Conservation (phyloP, 2,329 filamentous ascomycete species). For the Stachybotrys chlorohalonatus region DNA sequence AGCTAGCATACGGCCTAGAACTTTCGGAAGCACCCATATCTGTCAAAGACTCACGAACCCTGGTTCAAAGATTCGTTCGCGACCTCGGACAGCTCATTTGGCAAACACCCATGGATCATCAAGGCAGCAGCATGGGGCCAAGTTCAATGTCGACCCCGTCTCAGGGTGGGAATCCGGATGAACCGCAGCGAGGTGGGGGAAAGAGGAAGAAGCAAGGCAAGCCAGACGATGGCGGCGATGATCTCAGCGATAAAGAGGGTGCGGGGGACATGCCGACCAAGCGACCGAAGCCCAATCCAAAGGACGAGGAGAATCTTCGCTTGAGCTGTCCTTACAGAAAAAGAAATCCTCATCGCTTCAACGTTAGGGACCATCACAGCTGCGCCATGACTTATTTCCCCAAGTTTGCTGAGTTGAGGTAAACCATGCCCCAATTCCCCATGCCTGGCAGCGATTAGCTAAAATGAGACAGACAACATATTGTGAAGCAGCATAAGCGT, state of each 20-base stretch:
- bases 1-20: conserved; percentile 28
- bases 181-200: conserved; percentile 14
- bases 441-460: conserved; percentile 1
- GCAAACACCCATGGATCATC: conserved; percentile 17
- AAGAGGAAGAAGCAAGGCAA: conserved; percentile 25
- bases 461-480: conserved; percentile 23
- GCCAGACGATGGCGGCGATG: conserved; percentile 23
- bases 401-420: conserved; percentile 31
- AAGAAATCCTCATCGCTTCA: conserved; percentile 34
- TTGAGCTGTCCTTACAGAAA: conserved; percentile 35
- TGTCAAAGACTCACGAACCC: conserved; percentile 14
- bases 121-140: conserved; percentile 20
- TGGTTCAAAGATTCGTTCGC: conserved; percentile 22
- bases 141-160: conserved; percentile 20
- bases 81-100: conserved; percentile 23
- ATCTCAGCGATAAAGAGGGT: conserved; percentile 24
- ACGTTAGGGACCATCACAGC: conserved; percentile 33
- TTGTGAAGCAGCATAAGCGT: conserved; percentile 32
- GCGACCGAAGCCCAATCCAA: conserved; percentile 18
- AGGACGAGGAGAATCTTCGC: conserved; percentile 27
- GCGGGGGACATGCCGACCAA: conserved; percentile 18
- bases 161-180: conserved; percentile 12
- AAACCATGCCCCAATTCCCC: background rate
- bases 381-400: conserved; percentile 34
- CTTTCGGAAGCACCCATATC: conserved; percentile 21